Evolutionary conservation across 1,284 basidiomycete species (phyloP).

Genomic region (Ceratobasidium sp.): DNA sequence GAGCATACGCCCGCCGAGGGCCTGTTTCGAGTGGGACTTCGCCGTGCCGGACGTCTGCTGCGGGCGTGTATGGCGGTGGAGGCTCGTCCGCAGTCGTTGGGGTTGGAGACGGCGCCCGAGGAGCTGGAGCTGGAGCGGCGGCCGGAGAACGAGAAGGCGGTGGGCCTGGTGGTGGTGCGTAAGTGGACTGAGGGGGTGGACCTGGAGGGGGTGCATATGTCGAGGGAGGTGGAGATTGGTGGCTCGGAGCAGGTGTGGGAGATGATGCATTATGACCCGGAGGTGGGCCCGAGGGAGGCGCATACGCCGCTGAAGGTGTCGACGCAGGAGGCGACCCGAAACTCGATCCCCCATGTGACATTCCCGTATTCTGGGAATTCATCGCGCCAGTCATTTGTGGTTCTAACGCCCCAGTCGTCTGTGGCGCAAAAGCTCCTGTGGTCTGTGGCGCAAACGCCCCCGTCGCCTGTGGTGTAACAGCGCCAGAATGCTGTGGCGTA

Average conservation of each 20-base stretch:
- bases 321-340: neutral
- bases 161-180: constrained; percentile 2
- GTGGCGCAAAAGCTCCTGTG: constrained; percentile 1
- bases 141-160: constrained; percentile 24
- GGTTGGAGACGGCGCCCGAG: constrained; percentile 23
- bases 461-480: neutral
- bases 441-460: constrained; percentile 5
- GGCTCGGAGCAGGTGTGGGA: neutral
- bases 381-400: neutral
- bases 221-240: constrained; percentile 3
- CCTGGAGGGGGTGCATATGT: constrained; percentile 22
- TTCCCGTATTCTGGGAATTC: constrained; percentile 29
- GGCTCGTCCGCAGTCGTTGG: constrained; percentile 54
- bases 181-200: no score
- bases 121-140: constrained; percentile 3
- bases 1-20: constrained; percentile 63
- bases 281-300: constrained; percentile 23
- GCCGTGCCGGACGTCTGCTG: constrained; percentile 63
- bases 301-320: constrained; percentile 6
- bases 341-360: neutral
- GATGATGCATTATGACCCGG: constrained; percentile 7
- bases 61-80: constrained; percentile 73
- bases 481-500: constrained; percentile 17
- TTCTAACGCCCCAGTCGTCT: neutral
- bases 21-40: constrained; percentile 71